phyloP scores from a whole-genome alignment of 352 stramenopile species.

The Globisporangium mamillatum region DNA sequence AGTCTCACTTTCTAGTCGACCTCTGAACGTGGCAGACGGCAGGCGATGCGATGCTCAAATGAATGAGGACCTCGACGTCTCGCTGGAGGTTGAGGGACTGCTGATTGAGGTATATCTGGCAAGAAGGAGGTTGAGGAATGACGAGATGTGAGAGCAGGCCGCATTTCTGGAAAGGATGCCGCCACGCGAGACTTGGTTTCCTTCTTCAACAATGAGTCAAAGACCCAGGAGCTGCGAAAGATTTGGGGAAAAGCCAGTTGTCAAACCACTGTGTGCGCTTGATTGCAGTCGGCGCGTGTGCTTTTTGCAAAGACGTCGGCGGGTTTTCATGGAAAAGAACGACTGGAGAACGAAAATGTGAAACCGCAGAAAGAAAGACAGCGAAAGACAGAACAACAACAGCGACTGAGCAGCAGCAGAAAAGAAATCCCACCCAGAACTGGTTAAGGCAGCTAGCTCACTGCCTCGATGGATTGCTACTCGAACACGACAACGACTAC shows the following conservation, averaged over 20 bases:
- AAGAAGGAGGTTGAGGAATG: constrained; percentile 3
- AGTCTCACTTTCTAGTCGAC: neutral
- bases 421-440: neutral
- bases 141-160: neutral
- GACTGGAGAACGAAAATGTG: neutral
- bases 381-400: neutral
- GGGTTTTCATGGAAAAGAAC: constrained; percentile 6
- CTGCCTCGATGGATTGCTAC: no score
- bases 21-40: neutral
- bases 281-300: neutral
- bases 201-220: neutral
- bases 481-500: no score
- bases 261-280: neutral
- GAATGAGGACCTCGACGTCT: neutral
- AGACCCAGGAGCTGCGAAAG: neutral
- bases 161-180: no score
- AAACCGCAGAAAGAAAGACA: neutral
- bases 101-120: neutral
- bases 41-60: neutral
- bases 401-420: neutral
- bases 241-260: constrained; percentile 1
- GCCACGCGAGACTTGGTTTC: neutral
- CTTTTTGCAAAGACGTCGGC: neutral
- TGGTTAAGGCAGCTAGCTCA: no score
- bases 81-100: neutral